Evolutionary conservation across 192 early-diverging fungal genomes (phyloP), one percentile per base, ranked within the genome.

Genomic region (Entomortierella lignicola): DNA sequence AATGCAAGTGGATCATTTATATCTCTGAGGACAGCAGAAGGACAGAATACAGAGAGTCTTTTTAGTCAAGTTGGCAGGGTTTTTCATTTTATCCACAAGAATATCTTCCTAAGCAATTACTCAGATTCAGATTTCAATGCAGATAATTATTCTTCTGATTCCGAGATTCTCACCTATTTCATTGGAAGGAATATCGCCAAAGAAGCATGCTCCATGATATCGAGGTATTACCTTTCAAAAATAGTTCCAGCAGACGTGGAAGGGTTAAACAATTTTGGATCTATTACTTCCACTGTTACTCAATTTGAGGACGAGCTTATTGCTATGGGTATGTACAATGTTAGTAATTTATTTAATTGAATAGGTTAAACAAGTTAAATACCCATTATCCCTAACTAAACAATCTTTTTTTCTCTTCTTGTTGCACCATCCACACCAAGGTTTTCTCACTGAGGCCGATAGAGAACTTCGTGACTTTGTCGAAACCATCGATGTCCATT

Each of bases 401-500:
- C n/a, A n/a, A n/a, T n/a, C n/a, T n/a, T n/a, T n/a, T n/a, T n/a
- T n/a, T n/a, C n/a, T n/a, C n/a, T n/a, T n/a, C n/a, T n/a, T n/a
- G n/a, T n/a, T n/a, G n/a, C n/a, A n/a, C n/a, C n/a, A n/a, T n/a
- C n/a, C n/a, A n/a, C n/a, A n/a, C n/a, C n/a, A n/a, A 73, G 68
- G 69, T 5, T 69, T 81, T 42, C 51, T 72, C 10, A 72, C 69
- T 2, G 72, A 81, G 27, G 71, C 67, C 0, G 80, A 80, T 1
- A 53, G 74, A 12, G 69, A 60, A 1, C 48, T 87, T 7, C 60
- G 56, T 1, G 53, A 64, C 1, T 87, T 85, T 81, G 88, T 86
- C 5, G 60, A 71, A 21, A 74, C 83, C 34, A 75, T 87, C 32
- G 88, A 89, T 59, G 21, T 77, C 1, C 85, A 85, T 32, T 86